phyloP scores from a whole-genome alignment of 1,284 basidiomycete species.

The Volvariella volvacea region DNA sequence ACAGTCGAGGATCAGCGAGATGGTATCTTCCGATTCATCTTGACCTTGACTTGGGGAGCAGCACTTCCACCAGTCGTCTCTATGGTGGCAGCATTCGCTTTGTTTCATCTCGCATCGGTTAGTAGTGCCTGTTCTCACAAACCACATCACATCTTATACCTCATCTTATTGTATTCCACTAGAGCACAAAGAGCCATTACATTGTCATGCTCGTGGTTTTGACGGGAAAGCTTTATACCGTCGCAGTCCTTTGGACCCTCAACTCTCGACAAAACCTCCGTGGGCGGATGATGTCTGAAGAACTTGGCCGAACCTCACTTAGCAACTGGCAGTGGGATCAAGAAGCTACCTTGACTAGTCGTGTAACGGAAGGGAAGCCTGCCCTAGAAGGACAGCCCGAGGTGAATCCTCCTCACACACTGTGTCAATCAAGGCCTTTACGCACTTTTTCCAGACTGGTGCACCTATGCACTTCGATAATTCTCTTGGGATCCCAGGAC shows the following conservation, averaged over 20 bases:
- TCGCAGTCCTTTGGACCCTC: slow-evolving; percentile 39
- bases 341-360: neutral
- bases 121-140: slow-evolving; percentile 8
- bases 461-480: too few relatives aligned
- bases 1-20: slow-evolving; percentile 19
- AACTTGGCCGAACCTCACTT: slow-evolving; percentile 31
- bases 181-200: slow-evolving; percentile 26
- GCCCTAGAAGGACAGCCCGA: too few relatives aligned
- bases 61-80: slow-evolving; percentile 37
- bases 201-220: slow-evolving; percentile 41
- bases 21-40: slow-evolving; percentile 33
- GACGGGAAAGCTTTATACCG: slow-evolving; percentile 43
- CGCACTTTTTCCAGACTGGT: too few relatives aligned
- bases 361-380: too few relatives aligned
- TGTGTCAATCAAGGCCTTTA: too few relatives aligned
- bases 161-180: neutral
- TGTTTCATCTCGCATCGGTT: slow-evolving; percentile 34
- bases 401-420: too few relatives aligned
- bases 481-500: too few relatives aligned
- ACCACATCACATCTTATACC: neutral
- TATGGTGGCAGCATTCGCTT: slow-evolving; percentile 33
- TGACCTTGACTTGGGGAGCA: slow-evolving; percentile 38
- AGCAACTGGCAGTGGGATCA: slow-evolving; percentile 24
- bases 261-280: slow-evolving; percentile 37
- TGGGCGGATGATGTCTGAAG: slow-evolving; percentile 26